Evolutionary conservation across 805 yeast species (phyloP), one percentile per base, ranked within the genome.

Genomic region (Diddensiella santjacobensis): DNA sequence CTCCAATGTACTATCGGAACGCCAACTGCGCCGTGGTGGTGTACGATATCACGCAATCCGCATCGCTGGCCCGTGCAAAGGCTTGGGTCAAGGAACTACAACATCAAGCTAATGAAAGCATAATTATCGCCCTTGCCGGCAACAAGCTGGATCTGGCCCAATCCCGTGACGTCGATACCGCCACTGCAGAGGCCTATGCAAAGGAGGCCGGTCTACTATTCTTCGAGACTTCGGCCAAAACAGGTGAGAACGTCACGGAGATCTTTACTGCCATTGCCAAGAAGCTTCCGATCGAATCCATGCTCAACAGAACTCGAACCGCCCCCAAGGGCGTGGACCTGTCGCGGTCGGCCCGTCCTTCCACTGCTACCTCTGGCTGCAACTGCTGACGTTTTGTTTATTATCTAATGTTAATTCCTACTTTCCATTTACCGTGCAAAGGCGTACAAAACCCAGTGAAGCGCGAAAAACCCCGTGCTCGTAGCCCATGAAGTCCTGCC

Each of bases 61-160:
- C 60, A 4, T 87, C 96, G 18, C 78, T 91, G 57, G 75, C 73
- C 20, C 79, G 87, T 50, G 96, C 96, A 0, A 80, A 84, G 59
- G 80, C 79, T 49, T 93, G 99, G 99, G 80, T 87, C n/a, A 82
- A 83, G 48, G 97, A 93, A 69, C 73, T 91, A 52, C 87, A 86
- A 67, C 81, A 84, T 53, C 96, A 89, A 64, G 95, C 95, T 4
- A 73, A 74, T 40, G 80, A 63, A 47, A 79, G 81, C 46, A 79
- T 90, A 45, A 81, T 89, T 40, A 86, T 93, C 54, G 87, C 91
- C 29, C 65, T 93, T 6, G 85, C 91, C 3, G 99, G 98, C 0
- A 93, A 88, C 65, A 93, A 93, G 67, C 58, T 68, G 3, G 99
- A 93, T 66, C 64, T 89, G 41, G 63, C 73, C 30, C 60, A 63